Base-by-base conservation (phyloP, 768 basidiomycete genomes). In the Rubroboletus pulcherrimus region DNA sequence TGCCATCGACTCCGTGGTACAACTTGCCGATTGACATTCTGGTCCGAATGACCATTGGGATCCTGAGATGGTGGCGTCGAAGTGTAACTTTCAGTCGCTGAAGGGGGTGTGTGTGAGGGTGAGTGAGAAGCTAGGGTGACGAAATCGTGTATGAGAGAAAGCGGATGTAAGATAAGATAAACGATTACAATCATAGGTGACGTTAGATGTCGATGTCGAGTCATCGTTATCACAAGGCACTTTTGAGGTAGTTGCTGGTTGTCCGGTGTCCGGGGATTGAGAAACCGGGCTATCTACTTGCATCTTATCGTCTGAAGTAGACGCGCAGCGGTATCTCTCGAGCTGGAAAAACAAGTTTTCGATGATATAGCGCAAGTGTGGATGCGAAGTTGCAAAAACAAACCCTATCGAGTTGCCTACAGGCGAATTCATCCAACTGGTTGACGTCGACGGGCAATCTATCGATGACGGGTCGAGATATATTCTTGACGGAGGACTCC, bases 371-470 rank as follows among this genome's bases (percentile, higher is more conserved):
- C 14, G 33, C 26, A 31, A 4, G 40, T 6, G 31, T 14, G 8
- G 9, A 17, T 1, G 39, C 3, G 7, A 10, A 11, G 39, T 5
- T 7, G 15, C n/a, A 35, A 33, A 30, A 46, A 49, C 86, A 65
- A 59, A 93, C 89, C 69, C 84, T 79, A 72, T 94, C 91, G 39
- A 95, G 78, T 67, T 94, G 91, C 55, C 91, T 79, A 66, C 89
- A 91, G 2, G 93, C 92, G 70, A 93, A 93, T 56, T 91, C 91
- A 58, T 94, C 93, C 14, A 94, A 73, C 63, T 85, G 83, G 57
- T 79, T 82, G 29, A 89, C 85, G 55, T 78, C 80, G 46, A 89
- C 86, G 10, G 90, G 89, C 0, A 93, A 76, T 29, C 87, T 81
- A 54, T 89, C 82, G 49, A 93, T 87, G 46, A 92, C 91, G 29